Evolutionary conservation across 176 grass and related monocot genomes (phyloP).

Genomic region (Saccharum officinarum): DNA sequence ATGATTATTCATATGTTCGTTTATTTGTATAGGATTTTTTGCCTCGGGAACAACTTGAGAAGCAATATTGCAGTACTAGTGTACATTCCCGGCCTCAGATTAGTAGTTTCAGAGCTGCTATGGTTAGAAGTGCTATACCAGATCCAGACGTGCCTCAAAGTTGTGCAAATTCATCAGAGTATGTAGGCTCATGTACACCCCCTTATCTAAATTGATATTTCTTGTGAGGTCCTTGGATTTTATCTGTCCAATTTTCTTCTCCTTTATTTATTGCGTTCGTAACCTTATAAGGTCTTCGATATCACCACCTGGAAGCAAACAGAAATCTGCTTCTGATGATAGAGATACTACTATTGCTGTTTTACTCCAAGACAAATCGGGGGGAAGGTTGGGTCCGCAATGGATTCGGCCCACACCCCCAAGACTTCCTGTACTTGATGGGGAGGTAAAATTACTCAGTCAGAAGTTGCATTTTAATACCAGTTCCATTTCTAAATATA

Average conservation of each 20-base stretch:
- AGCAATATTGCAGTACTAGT: constrained; percentile 47
- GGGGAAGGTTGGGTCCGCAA: constrained; percentile 71
- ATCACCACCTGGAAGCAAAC: constrained; percentile 61
- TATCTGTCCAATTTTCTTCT: background rate
- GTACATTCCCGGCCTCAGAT: constrained; percentile 49
- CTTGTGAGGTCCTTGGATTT: background rate
- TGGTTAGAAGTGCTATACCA: constrained; percentile 79
- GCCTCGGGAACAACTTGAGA: constrained; percentile 83
- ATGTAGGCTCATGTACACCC: constrained; percentile 45
- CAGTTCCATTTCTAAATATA: constrained; percentile 22
- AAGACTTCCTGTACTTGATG: constrained; percentile 83
- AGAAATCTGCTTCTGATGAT: constrained; percentile 51
- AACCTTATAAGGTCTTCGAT: constrained; percentile 39
- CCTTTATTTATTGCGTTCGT: constrained; percentile 3
- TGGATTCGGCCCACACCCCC: constrained; percentile 90
- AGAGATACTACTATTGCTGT: constrained; percentile 62
- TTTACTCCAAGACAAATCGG: constrained; percentile 61
- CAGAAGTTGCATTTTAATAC: constrained; percentile 19
- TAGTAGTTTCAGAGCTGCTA: constrained; percentile 64
- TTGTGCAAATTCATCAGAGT: constrained; percentile 77
- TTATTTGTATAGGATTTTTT: constrained; percentile 64
- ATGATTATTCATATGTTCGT: constrained; percentile 6
- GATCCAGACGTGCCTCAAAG: constrained; percentile 81
- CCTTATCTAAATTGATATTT: constrained; percentile 1
- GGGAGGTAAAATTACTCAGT: constrained; percentile 63